phyloP scores from a whole-genome alignment of 2,329 filamentous ascomycete genomes.

The Aureobasidium sp. region DNA sequence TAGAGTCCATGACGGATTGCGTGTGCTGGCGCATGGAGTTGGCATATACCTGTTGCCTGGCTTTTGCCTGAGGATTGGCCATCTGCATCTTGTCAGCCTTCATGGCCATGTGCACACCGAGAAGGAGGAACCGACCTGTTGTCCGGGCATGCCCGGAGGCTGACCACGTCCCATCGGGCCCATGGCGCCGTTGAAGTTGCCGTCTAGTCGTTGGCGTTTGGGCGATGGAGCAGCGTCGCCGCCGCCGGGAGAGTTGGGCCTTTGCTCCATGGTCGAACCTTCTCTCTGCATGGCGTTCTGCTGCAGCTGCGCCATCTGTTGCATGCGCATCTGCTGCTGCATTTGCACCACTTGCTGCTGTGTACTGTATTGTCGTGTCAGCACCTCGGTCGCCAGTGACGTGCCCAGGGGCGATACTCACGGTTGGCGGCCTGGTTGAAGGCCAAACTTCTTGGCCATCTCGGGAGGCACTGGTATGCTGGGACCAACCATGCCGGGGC shows the following conservation, averaged over 20 bases:
- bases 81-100: constrained; percentile 8
- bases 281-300: constrained; percentile 78
- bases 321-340: constrained; percentile 56
- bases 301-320: constrained; percentile 48
- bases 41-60: constrained; percentile 47
- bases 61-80: constrained; percentile 8
- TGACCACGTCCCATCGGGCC: constrained; percentile 65
- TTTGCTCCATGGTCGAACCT: constrained; percentile 70
- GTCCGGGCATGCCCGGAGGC: constrained; percentile 59
- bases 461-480: constrained; percentile 54
- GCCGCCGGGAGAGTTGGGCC: constrained; percentile 66
- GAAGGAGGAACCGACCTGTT: constrained; percentile 39
- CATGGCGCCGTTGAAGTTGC: constrained; percentile 60
- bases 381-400: neutral
- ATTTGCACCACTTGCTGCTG: constrained; percentile 46
- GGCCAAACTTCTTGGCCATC: constrained; percentile 59
- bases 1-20: constrained; percentile 61
- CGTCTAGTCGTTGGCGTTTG: constrained; percentile 77
- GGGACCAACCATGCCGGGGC: constrained; percentile 47
- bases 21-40: constrained; percentile 77
- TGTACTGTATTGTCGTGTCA: constrained; percentile 17
- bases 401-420: constrained; percentile 34
- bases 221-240: constrained; percentile 86
- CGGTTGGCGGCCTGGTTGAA: constrained; percentile 70
- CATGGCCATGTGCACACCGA: too few species aligned